Base-by-base conservation (phyloP, 352 stramenopile species). In the Pythium apleroticum region DNA sequence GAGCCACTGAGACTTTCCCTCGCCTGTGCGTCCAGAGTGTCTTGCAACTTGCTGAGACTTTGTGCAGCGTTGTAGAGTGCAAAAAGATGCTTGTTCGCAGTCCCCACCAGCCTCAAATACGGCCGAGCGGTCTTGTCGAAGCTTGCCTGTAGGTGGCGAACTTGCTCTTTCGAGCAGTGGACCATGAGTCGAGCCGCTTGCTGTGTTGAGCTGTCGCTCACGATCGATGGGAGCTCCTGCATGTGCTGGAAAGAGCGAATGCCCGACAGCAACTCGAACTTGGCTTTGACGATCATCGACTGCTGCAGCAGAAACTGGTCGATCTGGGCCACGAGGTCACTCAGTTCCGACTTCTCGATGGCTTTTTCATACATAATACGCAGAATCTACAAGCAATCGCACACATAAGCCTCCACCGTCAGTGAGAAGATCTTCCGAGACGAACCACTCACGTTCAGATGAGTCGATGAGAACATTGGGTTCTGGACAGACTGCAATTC, bases 271-370 rank as follows among this genome's bases (percentile, higher is more conserved):
- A 75, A 41, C 25, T 77, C 67, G 48, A 61, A 70, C 64, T 77
- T 77, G 59, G 56, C 50, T 35, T 72, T 69, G 35, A 77, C 41
- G n/a, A 77, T 53, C 33, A 61, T 73, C 4, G 71, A 69, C 58
- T 75, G 71, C 15, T 77, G 67, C 37, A 68, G 56, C 27, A 77
- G 60, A 43, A 77, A 77, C 19, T 75, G 63, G 24, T 77, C 64
- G 55, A 75, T 72, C 41, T 60, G 54, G 2, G 31, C 33, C 9
- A 25, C 24, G 24, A 74, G 52, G 12, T 66, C 52, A 0, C 9
- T 20, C 8, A 77, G 30, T 35, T 74, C 59, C 7, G 22, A 24
- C 31, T 61, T 62, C 9, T 65, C 57, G 2, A 60, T 37, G 17
- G 41, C 61, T 24, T 64, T 69, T 20, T 71, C 63, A 48, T 77